These are phyloP conservation scores for Ilex paraguariensis DNA, from an alignment of 305 asterid genomes.

Conservation along the genomic window DNA sequence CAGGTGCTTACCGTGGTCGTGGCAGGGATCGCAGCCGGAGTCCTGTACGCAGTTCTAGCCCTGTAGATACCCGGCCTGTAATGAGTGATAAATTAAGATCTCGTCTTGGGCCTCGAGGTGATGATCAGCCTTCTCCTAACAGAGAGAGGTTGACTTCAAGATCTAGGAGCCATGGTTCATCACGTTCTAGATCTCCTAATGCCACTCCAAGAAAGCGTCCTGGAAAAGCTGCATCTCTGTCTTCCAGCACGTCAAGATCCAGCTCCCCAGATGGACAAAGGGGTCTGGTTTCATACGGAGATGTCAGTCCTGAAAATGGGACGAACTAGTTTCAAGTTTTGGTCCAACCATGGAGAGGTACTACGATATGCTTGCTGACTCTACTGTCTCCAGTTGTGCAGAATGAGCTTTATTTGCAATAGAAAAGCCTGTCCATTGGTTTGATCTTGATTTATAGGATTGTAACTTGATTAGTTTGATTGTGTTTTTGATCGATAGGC, in stretches of 20 bases:
- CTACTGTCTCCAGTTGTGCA: too few species aligned
- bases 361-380: too few species aligned
- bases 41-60: slow-evolving; percentile 64
- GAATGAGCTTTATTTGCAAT: too few species aligned
- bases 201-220: slow-evolving; percentile 38
- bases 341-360: background rate
- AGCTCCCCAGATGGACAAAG: slow-evolving; percentile 58
- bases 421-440: too few species aligned
- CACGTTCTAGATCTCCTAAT: slow-evolving; percentile 43
- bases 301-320: slow-evolving; percentile 57
- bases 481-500: too few species aligned
- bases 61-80: slow-evolving; percentile 39
- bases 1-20: slow-evolving; percentile 40
- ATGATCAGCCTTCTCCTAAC: slow-evolving; percentile 22
- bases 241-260: slow-evolving; percentile 42
- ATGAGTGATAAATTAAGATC: slow-evolving; percentile 65
- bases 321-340: slow-evolving; percentile 21
- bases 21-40: slow-evolving; percentile 54
- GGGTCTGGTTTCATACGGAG: slow-evolving; percentile 78
- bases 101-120: slow-evolving; percentile 68
- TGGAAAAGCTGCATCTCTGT: slow-evolving; percentile 26
- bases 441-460: too few species aligned
- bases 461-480: too few species aligned
- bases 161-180: slow-evolving; percentile 51
- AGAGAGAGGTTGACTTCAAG: slow-evolving; percentile 45